Evolutionary conservation across 75 land plant genomes (phyloP).

Genomic region (Cunninghamia lanceolata): DNA sequence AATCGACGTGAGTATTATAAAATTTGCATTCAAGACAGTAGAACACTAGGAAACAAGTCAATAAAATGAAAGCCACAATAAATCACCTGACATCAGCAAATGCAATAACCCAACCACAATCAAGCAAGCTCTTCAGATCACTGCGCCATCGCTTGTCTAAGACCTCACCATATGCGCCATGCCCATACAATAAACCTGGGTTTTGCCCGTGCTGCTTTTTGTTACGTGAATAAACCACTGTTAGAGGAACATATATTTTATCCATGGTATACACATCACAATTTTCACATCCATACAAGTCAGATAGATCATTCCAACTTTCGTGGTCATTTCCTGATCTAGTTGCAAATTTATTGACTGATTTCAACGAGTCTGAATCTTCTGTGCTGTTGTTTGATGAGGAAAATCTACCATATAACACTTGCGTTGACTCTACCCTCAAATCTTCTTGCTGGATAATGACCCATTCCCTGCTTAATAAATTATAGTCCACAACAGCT

Average conservation of each 20-base stretch:
- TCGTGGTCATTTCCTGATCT: slow-evolving; percentile 10
- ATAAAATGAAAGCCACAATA: not conserved
- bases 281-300: slow-evolving; percentile 74
- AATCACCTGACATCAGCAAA: slow-evolving; percentile 95
- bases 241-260: slow-evolving; percentile 67
- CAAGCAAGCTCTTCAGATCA: slow-evolving; percentile 83
- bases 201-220: slow-evolving; percentile 33
- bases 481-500: slow-evolving; percentile 77
- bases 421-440: slow-evolving; percentile 36
- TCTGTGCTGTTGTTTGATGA: not conserved
- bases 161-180: slow-evolving; percentile 93
- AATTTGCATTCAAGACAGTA: no score
- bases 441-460: slow-evolving; percentile 80
- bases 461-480: slow-evolving; percentile 57
- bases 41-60: not conserved
- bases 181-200: slow-evolving; percentile 84
- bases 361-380: slow-evolving; percentile 4
- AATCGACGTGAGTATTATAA: not conserved
- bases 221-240: slow-evolving; percentile 64
- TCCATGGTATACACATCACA: slow-evolving; percentile 55
- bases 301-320: slow-evolving; percentile 71
- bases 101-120: slow-evolving; percentile 96
- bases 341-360: slow-evolving; percentile 8
- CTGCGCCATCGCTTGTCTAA: slow-evolving; percentile 84
- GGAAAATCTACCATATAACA: slow-evolving; percentile 43